These are phyloP conservation scores for Cymodocea nodosa DNA, from an alignment of 116 monocot genomes.

Conservation along the genomic window DNA sequence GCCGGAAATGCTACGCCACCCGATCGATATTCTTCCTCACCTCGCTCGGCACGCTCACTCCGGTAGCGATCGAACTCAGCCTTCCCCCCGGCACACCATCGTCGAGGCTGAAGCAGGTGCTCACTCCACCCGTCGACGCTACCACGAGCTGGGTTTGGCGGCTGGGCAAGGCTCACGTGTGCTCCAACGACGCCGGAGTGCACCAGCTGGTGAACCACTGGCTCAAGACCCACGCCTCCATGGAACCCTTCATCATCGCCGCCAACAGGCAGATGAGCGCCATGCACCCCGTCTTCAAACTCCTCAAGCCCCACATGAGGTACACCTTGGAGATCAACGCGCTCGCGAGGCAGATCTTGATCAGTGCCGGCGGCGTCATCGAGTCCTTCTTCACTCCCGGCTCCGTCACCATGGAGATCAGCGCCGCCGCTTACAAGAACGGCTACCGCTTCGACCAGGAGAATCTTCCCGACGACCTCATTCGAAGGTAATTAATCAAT, in stretches of 20 bases:
- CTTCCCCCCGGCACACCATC: constrained; percentile 35
- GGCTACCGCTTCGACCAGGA: constrained; percentile 75
- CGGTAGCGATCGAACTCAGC: constrained; percentile 75
- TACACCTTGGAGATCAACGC: constrained; percentile 92
- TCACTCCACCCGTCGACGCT: constrained; percentile 68
- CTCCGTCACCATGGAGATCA: constrained; percentile 53
- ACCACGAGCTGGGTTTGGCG: constrained; percentile 73
- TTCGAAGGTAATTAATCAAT: constrained; percentile 29
- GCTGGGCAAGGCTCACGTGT: constrained; percentile 86
- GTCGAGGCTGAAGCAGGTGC: constrained; percentile 35
- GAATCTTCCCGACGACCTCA: constrained; percentile 72
- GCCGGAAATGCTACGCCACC: constrained; percentile 73
- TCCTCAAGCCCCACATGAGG: constrained; percentile 84
- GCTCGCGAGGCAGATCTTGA: constrained; percentile 71
- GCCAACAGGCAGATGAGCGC: constrained; percentile 68
- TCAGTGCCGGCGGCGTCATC: constrained; percentile 75
- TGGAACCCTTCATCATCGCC: constrained; percentile 85
- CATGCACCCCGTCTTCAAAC: constrained; percentile 82
- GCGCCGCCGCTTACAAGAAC: constrained; percentile 44
- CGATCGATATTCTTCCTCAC: constrained; percentile 78
- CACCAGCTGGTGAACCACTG: constrained; percentile 94
- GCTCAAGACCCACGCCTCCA: constrained; percentile 63
- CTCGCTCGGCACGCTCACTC: constrained; percentile 46
- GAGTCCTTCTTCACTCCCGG: constrained; percentile 90
- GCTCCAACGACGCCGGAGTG: constrained; percentile 82